Evolutionary conservation across 2,329 filamentous ascomycete genomes (phyloP).

Genomic region (Penicillium sp.): DNA sequence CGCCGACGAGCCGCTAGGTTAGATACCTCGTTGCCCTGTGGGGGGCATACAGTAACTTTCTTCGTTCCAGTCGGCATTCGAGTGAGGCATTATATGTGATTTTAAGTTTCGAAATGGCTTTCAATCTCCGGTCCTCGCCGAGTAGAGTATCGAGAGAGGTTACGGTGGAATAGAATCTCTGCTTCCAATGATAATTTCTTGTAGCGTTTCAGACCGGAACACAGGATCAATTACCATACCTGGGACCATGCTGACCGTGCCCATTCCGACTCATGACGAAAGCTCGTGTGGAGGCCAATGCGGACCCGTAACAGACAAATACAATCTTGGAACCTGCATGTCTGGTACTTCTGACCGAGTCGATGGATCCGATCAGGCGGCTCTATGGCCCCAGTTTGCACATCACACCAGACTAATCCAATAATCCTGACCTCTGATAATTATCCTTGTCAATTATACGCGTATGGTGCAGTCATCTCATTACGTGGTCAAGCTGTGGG

Average conservation of each 20-base stretch:
- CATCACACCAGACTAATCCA: not conserved
- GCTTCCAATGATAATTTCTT: not conserved
- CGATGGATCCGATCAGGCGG: not conserved
- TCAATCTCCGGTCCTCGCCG: not conserved
- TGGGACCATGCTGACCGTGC: not conserved
- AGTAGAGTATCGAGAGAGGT: not conserved
- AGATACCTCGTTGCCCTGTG: not conserved
- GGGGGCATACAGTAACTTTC: not conserved
- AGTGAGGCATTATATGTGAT: not conserved
- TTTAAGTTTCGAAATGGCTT: not conserved
- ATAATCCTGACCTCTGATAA: not conserved
- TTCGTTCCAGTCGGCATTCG: not conserved
- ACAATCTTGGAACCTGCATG: not conserved
- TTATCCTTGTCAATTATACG: not conserved
- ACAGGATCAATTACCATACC: conserved; percentile 5
- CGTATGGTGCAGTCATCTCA: not conserved
- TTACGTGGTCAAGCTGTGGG: not conserved
- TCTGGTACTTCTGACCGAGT: not conserved
- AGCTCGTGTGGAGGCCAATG: not conserved
- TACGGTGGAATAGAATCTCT: not conserved
- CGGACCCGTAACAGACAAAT: not conserved
- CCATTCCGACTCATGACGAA: not conserved
- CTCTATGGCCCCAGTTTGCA: not conserved
- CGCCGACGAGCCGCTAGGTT: not conserved
- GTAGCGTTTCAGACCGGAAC: conserved; percentile 6